Conservation (phyloP, 2,329 filamentous ascomycete genomes). For the Blastomyces percursus region DNA sequence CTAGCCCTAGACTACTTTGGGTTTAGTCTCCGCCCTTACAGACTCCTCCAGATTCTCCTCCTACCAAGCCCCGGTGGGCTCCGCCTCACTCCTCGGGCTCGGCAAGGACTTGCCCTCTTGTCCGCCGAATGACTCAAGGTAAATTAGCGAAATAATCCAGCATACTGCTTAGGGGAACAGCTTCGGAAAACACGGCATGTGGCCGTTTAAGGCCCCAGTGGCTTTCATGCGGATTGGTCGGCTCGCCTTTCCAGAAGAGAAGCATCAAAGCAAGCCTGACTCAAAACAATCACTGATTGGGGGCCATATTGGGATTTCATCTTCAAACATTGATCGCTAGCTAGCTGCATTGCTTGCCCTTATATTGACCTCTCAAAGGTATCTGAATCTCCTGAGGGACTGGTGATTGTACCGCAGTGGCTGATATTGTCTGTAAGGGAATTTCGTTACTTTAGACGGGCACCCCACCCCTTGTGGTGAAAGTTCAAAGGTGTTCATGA, state of each 20-base stretch:
- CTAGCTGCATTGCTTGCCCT: no score
- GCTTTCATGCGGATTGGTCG: background rate
- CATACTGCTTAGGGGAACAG: background rate
- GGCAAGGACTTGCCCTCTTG: background rate
- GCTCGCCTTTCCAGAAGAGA: background rate
- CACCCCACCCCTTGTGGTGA: background rate
- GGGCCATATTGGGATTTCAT: no score
- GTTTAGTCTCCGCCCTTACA: conserved; percentile 1
- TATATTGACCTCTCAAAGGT: no score
- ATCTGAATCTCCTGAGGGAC: background rate
- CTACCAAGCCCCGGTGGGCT: background rate
- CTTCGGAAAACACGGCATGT: background rate
- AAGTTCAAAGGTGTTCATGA: background rate
- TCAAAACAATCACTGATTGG: no score
- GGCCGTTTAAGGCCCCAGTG: background rate
- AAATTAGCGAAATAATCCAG: background rate
- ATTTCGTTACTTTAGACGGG: background rate
- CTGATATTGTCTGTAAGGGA: background rate
- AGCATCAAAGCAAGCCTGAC: background rate
- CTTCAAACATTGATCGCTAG: no score
- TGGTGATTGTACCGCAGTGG: background rate
- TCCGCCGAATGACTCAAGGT: background rate
- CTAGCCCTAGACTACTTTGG: background rate
- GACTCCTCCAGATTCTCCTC: background rate
- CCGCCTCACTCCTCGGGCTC: background rate